phyloP scores from a whole-genome alignment of 192 early-diverging fungal species.

The Coemansia sp. region DNA sequence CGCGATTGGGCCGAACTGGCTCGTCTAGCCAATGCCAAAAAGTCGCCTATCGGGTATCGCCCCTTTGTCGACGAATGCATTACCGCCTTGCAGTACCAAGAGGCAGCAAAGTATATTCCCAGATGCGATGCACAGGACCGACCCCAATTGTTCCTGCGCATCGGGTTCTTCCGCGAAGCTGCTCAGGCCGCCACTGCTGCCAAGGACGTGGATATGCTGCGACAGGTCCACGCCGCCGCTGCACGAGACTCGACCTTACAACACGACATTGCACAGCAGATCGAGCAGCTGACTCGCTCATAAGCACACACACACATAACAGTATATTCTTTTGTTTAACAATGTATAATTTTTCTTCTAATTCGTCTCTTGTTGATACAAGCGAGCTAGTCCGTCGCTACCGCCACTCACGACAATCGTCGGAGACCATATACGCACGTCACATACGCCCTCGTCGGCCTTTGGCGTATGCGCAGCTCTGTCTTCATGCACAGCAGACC shows the following conservation, averaged over 20 bases:
- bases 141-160: conserved; percentile 68
- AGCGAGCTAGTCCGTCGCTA: conserved; percentile 17
- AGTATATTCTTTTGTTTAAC: neutral
- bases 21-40: conserved; percentile 73
- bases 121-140: conserved; percentile 67
- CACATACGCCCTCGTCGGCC: conserved; percentile 47
- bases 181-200: conserved; percentile 65
- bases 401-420: conserved; percentile 26
- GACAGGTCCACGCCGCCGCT: conserved; percentile 46
- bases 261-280: conserved; percentile 39
- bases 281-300: conserved; percentile 25
- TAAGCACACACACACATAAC: no score
- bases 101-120: conserved; percentile 77
- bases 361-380: conserved; percentile 2
- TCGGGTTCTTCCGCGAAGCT: conserved; percentile 75
- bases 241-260: conserved; percentile 27
- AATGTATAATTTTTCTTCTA: neutral
- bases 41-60: conserved; percentile 78
- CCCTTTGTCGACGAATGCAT: conserved; percentile 86
- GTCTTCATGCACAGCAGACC: conserved; percentile 10
- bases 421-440: neutral
- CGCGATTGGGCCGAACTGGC: conserved; percentile 90
- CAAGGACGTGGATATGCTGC: conserved; percentile 66
- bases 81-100: conserved; percentile 71
- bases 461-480: conserved; percentile 29